These are phyloP conservation scores for Entomophthora muscae DNA, from an alignment of 371 early-diverging fungal genomes.

Conservation along the genomic window DNA sequence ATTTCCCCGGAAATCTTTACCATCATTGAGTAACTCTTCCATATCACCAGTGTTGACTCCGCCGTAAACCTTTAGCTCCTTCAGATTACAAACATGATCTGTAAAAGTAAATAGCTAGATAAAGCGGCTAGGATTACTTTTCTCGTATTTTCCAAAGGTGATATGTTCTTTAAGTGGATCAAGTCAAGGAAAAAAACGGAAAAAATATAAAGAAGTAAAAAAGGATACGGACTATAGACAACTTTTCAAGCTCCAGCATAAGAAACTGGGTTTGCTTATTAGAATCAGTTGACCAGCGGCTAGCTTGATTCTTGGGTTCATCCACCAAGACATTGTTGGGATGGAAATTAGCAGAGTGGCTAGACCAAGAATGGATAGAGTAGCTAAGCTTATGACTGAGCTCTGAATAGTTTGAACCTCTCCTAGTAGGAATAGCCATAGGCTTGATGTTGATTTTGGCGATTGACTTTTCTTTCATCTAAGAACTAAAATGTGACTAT, in stretches of 20 bases:
- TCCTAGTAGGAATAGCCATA: no score
- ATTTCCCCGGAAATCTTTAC: slow-evolving; percentile 20
- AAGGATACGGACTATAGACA: slow-evolving; percentile 50
- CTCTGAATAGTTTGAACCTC: background rate
- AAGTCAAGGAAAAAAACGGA: background rate
- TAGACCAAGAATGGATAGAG: slow-evolving; percentile 40
- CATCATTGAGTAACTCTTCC: slow-evolving; percentile 71
- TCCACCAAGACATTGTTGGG: slow-evolving; percentile 58
- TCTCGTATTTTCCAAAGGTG: slow-evolving; percentile 90
- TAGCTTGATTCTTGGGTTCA: slow-evolving; percentile 55
- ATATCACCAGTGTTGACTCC: slow-evolving; percentile 60
- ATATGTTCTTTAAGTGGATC: slow-evolving; percentile 38
- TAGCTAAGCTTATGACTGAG: slow-evolving; percentile 17
- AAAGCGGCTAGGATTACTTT: slow-evolving; percentile 27
- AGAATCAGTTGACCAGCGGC: slow-evolving; percentile 70
- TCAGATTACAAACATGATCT: slow-evolving; percentile 92
- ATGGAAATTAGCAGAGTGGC: slow-evolving; percentile 53
- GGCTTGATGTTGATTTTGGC: no score
- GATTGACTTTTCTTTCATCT: no score
- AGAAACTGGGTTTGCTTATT: slow-evolving; percentile 71
- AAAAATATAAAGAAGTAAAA: slow-evolving; percentile 4
- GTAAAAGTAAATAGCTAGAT: slow-evolving; percentile 2
- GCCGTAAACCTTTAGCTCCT: slow-evolving; percentile 87
- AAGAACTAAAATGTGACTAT: no score
- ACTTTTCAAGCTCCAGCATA: slow-evolving; percentile 45